A percentile compares a stretch with the other conserved stretches of the same genome.
Conservation (phyloP, 1,139 yeast genomes). For the Debaryomyces sp. region DNA sequence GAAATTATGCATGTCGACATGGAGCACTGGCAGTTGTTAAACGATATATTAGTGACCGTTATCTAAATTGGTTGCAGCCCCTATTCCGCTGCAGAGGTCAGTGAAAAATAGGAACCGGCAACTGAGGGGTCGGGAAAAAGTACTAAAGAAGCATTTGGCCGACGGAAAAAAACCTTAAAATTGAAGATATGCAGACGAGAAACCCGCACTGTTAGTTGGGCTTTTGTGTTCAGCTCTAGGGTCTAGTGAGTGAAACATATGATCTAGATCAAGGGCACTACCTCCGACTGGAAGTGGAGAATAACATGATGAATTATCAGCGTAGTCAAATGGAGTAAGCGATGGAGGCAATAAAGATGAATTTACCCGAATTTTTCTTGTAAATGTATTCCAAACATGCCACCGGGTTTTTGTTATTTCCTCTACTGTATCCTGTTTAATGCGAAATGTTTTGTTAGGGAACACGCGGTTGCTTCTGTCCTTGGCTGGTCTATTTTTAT, state of each 20-base stretch:
- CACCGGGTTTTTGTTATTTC: neutral
- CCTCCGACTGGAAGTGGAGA: neutral
- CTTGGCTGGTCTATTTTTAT: neutral
- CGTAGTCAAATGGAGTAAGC: neutral
- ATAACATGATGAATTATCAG: neutral
- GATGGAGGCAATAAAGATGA: neutral
- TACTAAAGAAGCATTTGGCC: neutral
- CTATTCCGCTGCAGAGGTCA: neutral
- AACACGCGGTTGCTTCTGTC: neutral
- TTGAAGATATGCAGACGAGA: neutral
- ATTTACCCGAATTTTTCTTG: neutral
- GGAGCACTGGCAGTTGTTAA: neutral
- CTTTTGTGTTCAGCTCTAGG: neutral
- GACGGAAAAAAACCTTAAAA: neutral
- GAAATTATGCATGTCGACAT: neutral
- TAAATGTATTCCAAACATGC: neutral
- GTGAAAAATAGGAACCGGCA: neutral
- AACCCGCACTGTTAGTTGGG: neutral
- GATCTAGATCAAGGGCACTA: neutral
- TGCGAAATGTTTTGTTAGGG: constrained; percentile 1
- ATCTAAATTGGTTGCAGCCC: neutral
- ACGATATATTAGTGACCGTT: neutral
- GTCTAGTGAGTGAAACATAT: neutral
- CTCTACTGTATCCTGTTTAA: neutral
- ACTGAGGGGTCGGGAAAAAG: neutral